A percentile compares a stretch with the other conserved stretches of the same genome.
Evolutionary conservation across 768 basidiomycete species (phyloP).

Genomic region (Symmetrospora coprosmae): DNA sequence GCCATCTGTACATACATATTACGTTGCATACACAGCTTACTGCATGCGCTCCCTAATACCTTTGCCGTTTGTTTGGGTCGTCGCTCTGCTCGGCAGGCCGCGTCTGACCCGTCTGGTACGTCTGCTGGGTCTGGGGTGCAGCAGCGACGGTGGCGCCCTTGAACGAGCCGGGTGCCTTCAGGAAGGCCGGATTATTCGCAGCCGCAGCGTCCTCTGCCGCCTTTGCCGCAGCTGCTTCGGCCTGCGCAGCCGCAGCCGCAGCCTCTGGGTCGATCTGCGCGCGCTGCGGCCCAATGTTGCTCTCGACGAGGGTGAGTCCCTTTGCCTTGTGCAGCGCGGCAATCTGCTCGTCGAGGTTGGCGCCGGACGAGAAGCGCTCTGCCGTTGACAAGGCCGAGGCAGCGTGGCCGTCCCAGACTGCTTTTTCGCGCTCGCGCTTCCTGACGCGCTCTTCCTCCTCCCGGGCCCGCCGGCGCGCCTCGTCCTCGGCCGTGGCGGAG

Average conservation of each 20-base stretch:
- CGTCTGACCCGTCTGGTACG: slow-evolving; percentile 7
- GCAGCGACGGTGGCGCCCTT: slow-evolving; percentile 72
- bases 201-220: slow-evolving; percentile 53
- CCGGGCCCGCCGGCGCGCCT: slow-evolving; percentile 53
- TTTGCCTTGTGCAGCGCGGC: slow-evolving; percentile 82
- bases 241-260: slow-evolving; percentile 17
- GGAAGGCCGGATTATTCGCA: slow-evolving; percentile 50
- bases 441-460: slow-evolving; percentile 71
- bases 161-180: slow-evolving; percentile 54
- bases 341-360: slow-evolving; percentile 96
- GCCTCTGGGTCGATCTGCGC: slow-evolving; percentile 14
- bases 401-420: slow-evolving; percentile 98
- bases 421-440: slow-evolving; percentile 79
- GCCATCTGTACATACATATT: too few relatives aligned
- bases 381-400: slow-evolving; percentile 80
- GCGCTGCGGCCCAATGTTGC: slow-evolving; percentile 15
- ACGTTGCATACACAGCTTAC: too few relatives aligned
- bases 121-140: slow-evolving; percentile 60
- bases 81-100: slow-evolving; percentile 13
- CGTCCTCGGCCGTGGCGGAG: slow-evolving; percentile 84
- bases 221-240: slow-evolving; percentile 48
- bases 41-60: too few relatives aligned
- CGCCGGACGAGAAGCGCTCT: slow-evolving; percentile 82
- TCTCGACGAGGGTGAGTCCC: slow-evolving; percentile 44
- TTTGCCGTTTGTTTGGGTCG: slow-evolving; percentile 14